Evolutionary conservation across 1,284 basidiomycete species (phyloP).

Genomic region (Schizopora paradoxa): DNA sequence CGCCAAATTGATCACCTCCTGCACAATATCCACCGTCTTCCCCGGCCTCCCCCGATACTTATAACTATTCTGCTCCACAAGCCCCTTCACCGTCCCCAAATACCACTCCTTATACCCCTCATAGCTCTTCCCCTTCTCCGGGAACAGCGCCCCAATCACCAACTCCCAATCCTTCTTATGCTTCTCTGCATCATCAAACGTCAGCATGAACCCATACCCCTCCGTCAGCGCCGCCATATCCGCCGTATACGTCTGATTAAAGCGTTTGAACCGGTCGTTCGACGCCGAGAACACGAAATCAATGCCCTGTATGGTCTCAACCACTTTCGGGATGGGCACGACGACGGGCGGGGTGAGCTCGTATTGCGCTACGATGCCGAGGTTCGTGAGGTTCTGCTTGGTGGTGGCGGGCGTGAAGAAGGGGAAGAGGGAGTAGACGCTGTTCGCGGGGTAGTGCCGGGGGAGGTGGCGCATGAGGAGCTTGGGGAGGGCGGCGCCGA

Average conservation of each 20-base stretch:
- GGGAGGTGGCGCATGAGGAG: slow-evolving; percentile 46
- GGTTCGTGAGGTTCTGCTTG: slow-evolving; percentile 36
- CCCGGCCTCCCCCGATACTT: slow-evolving; percentile 19
- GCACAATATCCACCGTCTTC: slow-evolving; percentile 30
- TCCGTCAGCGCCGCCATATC: slow-evolving; percentile 22
- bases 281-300: slow-evolving; percentile 32
- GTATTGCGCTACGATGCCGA: slow-evolving; percentile 38
- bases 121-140: slow-evolving; percentile 10
- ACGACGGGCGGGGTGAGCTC: slow-evolving; percentile 35
- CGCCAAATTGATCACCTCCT: slow-evolving; percentile 30
- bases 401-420: slow-evolving; percentile 48
- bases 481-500: slow-evolving; percentile 23
- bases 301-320: slow-evolving; percentile 40
- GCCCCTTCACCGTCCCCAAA: slow-evolving; percentile 16
- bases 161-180: slow-evolving; percentile 24
- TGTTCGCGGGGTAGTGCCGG: slow-evolving; percentile 34
- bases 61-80: slow-evolving; percentile 20
- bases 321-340: slow-evolving; percentile 30
- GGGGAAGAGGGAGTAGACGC: slow-evolving; percentile 41
- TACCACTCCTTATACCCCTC: slow-evolving; percentile 16
- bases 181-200: slow-evolving; percentile 29
- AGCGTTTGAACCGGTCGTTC: slow-evolving; percentile 34
- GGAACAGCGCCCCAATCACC: slow-evolving; percentile 18
- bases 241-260: slow-evolving; percentile 31
- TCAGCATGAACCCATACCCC: slow-evolving; percentile 31